phyloP scores from a whole-genome alignment of 2,329 filamentous ascomycete genomes.

The Aspergillus hortae region DNA sequence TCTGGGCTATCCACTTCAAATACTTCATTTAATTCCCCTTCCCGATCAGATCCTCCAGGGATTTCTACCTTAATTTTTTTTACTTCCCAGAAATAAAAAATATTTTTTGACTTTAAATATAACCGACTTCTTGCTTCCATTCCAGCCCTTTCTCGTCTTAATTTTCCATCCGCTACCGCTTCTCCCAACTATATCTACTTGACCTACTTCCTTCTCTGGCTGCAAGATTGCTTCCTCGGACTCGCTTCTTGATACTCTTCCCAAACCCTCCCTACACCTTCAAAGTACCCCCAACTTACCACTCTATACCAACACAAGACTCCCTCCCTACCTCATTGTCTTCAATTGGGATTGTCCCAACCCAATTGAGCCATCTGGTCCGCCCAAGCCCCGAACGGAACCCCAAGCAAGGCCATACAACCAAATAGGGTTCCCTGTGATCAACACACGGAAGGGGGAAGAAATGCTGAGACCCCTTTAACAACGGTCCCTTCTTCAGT shows the following conservation, averaged over 20 bases:
- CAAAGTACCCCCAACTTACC: neutral
- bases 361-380: neutral
- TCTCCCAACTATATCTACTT: slow-evolving; percentile 6
- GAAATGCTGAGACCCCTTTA: slow-evolving; percentile 22
- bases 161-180: slow-evolving; percentile 11
- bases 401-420: neutral
- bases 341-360: neutral
- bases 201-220: slow-evolving; percentile 6
- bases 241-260: neutral
- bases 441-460: slow-evolving; percentile 15
- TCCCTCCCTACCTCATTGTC: neutral
- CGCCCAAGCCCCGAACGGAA: neutral
- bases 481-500: slow-evolving; percentile 17
- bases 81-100: neutral
- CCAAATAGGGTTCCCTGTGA: slow-evolving; percentile 5
- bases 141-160: slow-evolving; percentile 8
- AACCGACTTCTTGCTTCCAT: slow-evolving; percentile 7
- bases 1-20: slow-evolving; percentile 31
- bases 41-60: slow-evolving; percentile 19
- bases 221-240: neutral
- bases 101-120: slow-evolving; percentile 3
- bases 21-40: slow-evolving; percentile 28
- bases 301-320: neutral
- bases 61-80: slow-evolving; percentile 9
- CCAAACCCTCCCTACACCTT: neutral